Evolutionary conservation across 2,329 filamentous ascomycete species (phyloP).

Genomic region (Grosmannia clavigera): DNA sequence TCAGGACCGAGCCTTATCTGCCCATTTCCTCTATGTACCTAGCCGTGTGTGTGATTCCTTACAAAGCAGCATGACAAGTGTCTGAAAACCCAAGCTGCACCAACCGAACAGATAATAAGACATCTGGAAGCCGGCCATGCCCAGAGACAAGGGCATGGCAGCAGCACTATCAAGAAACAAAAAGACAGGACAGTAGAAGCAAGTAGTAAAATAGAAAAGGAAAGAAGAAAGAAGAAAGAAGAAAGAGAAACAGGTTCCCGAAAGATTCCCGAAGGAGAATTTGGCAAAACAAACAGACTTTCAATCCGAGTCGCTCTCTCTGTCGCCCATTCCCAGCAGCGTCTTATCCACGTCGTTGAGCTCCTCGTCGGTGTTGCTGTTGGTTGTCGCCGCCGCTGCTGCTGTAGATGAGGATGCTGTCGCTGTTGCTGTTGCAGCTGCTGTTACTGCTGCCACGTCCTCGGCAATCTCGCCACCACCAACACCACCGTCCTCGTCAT

Average conservation of each 20-base stretch:
- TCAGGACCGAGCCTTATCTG: not conserved
- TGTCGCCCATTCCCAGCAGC: slow-evolving; percentile 20
- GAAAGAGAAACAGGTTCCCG: too few relatives aligned
- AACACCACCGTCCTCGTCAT: slow-evolving; percentile 8
- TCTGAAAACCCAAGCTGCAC: not conserved
- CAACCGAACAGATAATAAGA: not conserved
- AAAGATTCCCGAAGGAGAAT: too few relatives aligned
- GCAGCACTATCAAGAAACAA: not conserved
- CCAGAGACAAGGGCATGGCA: not conserved
- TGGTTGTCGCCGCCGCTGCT: slow-evolving; percentile 16
- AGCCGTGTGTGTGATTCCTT: not conserved
- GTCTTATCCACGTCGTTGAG: slow-evolving; percentile 26
- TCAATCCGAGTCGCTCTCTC: slow-evolving; percentile 22
- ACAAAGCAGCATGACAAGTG: not conserved
- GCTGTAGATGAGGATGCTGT: slow-evolving; percentile 10
- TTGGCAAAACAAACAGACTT: too few relatives aligned
- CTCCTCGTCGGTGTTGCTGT: slow-evolving; percentile 25
- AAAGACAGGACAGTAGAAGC: not conserved
- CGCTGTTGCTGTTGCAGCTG: slow-evolving; percentile 14
- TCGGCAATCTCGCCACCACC: not conserved
- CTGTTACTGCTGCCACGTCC: slow-evolving; percentile 12
- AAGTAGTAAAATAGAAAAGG: not conserved
- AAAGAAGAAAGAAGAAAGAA: too few relatives aligned
- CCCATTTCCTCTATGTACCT: not conserved
- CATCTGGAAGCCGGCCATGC: not conserved